Base-by-base conservation (phyloP, 176 grass and related monocot genomes). In the Ensete glaucum region DNA sequence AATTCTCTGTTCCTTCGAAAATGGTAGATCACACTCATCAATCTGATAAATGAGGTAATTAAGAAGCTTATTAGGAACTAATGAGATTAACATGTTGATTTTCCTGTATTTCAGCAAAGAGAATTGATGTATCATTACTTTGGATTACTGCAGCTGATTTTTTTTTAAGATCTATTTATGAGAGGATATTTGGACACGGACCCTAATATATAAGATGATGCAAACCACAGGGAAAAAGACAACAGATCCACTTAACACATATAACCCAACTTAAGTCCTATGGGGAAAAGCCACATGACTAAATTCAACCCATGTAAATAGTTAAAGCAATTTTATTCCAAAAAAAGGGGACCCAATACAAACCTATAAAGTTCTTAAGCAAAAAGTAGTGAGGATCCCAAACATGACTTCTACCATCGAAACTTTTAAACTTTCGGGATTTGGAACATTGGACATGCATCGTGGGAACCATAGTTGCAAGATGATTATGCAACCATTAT, bases 1-100 rank as follows among this genome's bases (percentile, higher is more conserved):
- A 97, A 97, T 80, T 97, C 93, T 83, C 74, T 77, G 50, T 93
- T 96, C 53, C 67, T 86, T 58, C 79, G 77, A 73, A 96, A 96
- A 82, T 96, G 83, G 79, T 90, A 77, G 58, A 96, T 92, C 25
- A 96, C 74, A 64, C 72, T 96, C 76, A 77, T 92, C 85, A 90
- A 64, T 81, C 93, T 96, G 87, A 54, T 59, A 86, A 89, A 81
- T 66, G 53, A 82, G 67, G 64, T 80, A 79, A 74, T 52, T 52
- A 48, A 2, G 50, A 29, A 43, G 15, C 2, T 23, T 17, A 50
- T 7, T 24, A 70, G 57, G 15, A 3, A 60, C n/a, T 7, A 20
- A 20, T 43, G 34, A 43, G 34, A 43, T 7, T 21, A n/a, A 21
- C 13, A 62, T 62, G 17, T 19, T 9, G 20, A 21, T 62, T 15